Conservation (phyloP, 2,329 filamentous ascomycete genomes). For the Xylariaceae sp. region DNA sequence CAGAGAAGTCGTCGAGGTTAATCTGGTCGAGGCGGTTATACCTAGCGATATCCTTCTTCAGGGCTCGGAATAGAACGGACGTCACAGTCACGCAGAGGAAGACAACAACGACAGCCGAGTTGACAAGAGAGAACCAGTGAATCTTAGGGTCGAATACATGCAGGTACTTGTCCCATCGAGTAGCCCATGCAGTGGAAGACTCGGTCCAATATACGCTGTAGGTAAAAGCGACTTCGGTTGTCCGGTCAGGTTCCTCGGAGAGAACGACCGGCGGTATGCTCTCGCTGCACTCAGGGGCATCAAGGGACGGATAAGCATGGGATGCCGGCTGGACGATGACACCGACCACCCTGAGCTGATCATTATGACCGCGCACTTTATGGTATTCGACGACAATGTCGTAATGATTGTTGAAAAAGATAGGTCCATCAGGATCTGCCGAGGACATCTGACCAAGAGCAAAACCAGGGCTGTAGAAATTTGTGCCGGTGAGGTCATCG, state of each 20-base stretch:
- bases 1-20: slow-evolving; percentile 82
- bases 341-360: slow-evolving; percentile 83
- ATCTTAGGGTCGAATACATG: slow-evolving; percentile 98
- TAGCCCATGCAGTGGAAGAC: slow-evolving; percentile 87
- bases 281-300: slow-evolving; percentile 60
- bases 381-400: slow-evolving; percentile 94
- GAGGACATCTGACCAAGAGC: slow-evolving; percentile 58
- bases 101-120: slow-evolving; percentile 90
- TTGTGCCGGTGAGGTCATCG: slow-evolving; percentile 70
- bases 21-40: slow-evolving; percentile 95
- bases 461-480: slow-evolving; percentile 91
- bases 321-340: slow-evolving; percentile 84
- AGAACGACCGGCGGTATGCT: slow-evolving; percentile 57
- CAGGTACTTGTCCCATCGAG: slow-evolving; percentile 97
- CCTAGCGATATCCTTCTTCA: slow-evolving; percentile 91
- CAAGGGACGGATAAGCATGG: slow-evolving; percentile 49
- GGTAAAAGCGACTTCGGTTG: slow-evolving; percentile 73
- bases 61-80: slow-evolving; percentile 82
- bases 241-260: slow-evolving; percentile 48
- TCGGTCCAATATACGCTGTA: slow-evolving; percentile 89
- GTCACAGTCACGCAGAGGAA: slow-evolving; percentile 88
- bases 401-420: slow-evolving; percentile 87
- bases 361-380: slow-evolving; percentile 60
- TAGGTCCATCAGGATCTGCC: slow-evolving; percentile 49
- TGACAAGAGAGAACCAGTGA: slow-evolving; percentile 98